These are phyloP conservation scores for Coleophoma cylindrospora DNA, from an alignment of 2,329 filamentous ascomycete species.

Conservation along the genomic window DNA sequence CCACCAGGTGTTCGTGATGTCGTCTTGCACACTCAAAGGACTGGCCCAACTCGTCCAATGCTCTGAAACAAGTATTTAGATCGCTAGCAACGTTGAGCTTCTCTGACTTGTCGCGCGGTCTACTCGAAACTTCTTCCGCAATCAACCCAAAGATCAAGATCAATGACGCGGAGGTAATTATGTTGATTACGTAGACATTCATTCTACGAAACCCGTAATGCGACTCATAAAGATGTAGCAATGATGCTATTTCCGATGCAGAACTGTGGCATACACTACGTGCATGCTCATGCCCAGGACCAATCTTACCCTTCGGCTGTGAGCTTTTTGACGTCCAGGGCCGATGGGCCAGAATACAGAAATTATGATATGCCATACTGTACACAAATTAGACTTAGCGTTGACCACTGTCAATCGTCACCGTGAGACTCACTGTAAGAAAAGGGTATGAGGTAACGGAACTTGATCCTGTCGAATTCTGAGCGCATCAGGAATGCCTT, in stretches of 20 bases:
- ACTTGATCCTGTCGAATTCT: background rate
- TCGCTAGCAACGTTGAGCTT: conserved; percentile 25
- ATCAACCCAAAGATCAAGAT: conserved; percentile 27
- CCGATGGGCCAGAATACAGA: conserved; percentile 18
- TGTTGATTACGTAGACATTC: conserved; percentile 37
- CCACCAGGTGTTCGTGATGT: conserved; percentile 31
- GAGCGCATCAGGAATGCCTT: background rate
- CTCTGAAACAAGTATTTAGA: conserved; percentile 35
- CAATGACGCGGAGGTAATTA: conserved; percentile 37
- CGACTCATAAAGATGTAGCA: conserved; percentile 34
- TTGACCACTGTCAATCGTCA: background rate
- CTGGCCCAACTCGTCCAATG: conserved; percentile 33
- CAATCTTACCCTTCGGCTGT: conserved; percentile 34
- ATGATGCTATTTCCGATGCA: conserved; percentile 31
- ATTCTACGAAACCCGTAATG: conserved; percentile 36
- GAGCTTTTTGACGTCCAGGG: conserved; percentile 36
- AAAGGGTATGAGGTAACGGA: background rate
- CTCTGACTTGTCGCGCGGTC: background rate
- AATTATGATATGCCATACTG: conserved; percentile 16
- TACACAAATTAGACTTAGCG: background rate
- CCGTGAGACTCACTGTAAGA: background rate
- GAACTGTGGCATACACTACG: conserved; percentile 36
- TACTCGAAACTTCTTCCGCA: background rate
- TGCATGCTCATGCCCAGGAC: conserved; percentile 36
- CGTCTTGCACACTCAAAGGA: conserved; percentile 35